phyloP scores from a whole-genome alignment of 257 asterid species.

The Solanum tarapatanum region DNA sequence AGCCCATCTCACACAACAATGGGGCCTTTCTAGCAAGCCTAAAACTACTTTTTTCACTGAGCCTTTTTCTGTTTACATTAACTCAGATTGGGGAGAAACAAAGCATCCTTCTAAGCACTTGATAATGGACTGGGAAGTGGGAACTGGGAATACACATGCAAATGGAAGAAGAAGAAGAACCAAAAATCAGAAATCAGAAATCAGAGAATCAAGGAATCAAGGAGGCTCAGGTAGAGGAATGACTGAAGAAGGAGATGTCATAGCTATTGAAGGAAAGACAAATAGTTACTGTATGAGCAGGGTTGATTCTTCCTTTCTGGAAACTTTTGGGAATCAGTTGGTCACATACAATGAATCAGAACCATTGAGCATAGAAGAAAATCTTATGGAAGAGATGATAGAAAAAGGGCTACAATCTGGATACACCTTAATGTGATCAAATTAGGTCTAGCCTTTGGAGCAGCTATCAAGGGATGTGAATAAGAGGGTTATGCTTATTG shows the following conservation, averaged over 20 bases:
- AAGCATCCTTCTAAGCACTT: not conserved
- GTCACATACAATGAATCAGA: not conserved
- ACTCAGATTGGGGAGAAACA: not conserved
- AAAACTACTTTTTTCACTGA: not conserved
- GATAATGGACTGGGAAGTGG: not conserved
- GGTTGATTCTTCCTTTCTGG: not conserved
- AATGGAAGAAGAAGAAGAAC: not conserved
- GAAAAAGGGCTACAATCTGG: not conserved
- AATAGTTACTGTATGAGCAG: not conserved
- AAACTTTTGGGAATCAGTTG: not conserved
- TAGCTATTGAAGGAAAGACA: too few relatives aligned
- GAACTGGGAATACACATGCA: not conserved
- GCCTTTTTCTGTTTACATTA: not conserved
- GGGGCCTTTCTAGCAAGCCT: not conserved
- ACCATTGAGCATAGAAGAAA: not conserved
- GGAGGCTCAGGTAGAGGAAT: not conserved
- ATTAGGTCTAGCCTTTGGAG: not conserved
- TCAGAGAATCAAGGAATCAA: too few relatives aligned
- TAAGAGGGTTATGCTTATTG: not conserved
- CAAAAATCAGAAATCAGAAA: too few relatives aligned
- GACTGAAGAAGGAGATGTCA: not conserved
- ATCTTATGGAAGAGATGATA: not conserved
- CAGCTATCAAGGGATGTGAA: not conserved
- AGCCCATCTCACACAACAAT: not conserved
- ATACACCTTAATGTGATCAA: not conserved